Conservation (phyloP, 805 yeast genomes). For the Kazachstania psychrophila region DNA sequence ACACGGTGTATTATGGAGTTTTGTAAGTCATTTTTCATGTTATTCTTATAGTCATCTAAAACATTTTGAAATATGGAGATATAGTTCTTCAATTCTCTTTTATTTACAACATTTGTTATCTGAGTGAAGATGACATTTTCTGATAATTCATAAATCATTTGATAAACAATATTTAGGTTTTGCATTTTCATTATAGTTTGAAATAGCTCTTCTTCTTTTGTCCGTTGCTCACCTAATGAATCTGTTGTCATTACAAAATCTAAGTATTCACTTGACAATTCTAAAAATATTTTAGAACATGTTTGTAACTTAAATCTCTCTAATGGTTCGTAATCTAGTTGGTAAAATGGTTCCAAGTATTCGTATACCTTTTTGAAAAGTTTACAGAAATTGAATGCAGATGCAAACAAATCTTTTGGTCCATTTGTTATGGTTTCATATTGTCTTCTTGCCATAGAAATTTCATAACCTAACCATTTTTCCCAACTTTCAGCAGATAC, state of each 20-base stretch:
- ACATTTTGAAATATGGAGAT: slow-evolving; percentile 27
- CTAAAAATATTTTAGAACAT: slow-evolving; percentile 23
- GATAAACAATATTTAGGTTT: slow-evolving; percentile 11
- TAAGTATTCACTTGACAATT: slow-evolving; percentile 17
- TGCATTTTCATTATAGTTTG: slow-evolving; percentile 22
- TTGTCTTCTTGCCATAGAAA: slow-evolving; percentile 36
- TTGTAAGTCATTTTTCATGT: slow-evolving; percentile 24
- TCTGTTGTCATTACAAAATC: slow-evolving; percentile 17
- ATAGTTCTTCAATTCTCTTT: slow-evolving; percentile 14
- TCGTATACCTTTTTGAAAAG: slow-evolving; percentile 37
- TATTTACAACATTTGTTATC: slow-evolving; percentile 19
- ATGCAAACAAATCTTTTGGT: slow-evolving; percentile 12
- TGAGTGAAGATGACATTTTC: slow-evolving; percentile 13
- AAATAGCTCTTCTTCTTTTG: slow-evolving; percentile 19
- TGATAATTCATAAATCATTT: slow-evolving; percentile 13
- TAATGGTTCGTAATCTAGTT: slow-evolving; percentile 13
- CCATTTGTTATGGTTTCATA: slow-evolving; percentile 35
- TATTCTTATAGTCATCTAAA: slow-evolving; percentile 19
- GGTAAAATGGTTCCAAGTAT: slow-evolving; percentile 33
- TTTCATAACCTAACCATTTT: slow-evolving; percentile 42
- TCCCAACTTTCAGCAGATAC: slow-evolving; percentile 29
- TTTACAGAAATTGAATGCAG: slow-evolving; percentile 34
- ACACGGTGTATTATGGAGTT: slow-evolving; percentile 26
- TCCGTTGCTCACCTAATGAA: slow-evolving; percentile 12
- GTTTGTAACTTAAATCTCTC: slow-evolving; percentile 20